Evolutionary conservation across 768 basidiomycete genomes (phyloP), one percentile per base, ranked within the genome.

Genomic region (Tulasnella sp.): DNA sequence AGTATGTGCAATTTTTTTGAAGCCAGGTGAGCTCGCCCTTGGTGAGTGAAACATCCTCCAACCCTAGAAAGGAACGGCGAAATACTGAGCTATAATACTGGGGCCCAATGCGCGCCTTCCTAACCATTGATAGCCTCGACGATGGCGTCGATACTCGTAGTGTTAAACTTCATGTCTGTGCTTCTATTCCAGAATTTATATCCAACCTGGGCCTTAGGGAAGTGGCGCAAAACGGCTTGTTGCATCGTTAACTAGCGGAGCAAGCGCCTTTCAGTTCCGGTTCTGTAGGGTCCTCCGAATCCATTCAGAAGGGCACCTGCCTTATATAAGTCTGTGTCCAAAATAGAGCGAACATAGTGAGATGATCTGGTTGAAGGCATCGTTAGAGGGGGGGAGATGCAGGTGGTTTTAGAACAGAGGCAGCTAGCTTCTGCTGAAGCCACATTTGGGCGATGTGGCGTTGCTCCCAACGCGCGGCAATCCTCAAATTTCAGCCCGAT

Each of bases 291-390:
- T 75, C 42, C 52, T 38, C 16, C 52, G 0, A 52, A 6, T 14
- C 2, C 62, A 27, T 62, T 76, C 31, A 44, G 39, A 31, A 40
- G 39, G 76, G n/a, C 58, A 62, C 80, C 68, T 76, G 92, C 95
- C 90, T 97, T 99, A 90, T 98, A 98, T 39, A 97, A 86, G 85
- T 98, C 97, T 0, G 96, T 96, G 85, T 98, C 97, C 71, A 98
- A 88, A 76, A 98, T 87, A 19, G 95, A 96, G 2, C 27, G 39
- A 21, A 77, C 76, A 77, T 77, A 77, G 21, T 77, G 73, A 24
- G 38, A 40, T 38, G 73, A 19, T 36, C 34, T 40, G 8, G 12
- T 42, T 14, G 73, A 74, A 40, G 18, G 1, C 73, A 74, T 74
- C 6, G 31, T 14, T 24, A 36, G 27, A 12, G 6, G 62, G 9